Percentiles rank a stretch among this genome's conserved stretches.
These are phyloP conservation scores for Magnolia sinica DNA, from an alignment of 164 flowering plant genomes.

Conservation along the genomic window DNA sequence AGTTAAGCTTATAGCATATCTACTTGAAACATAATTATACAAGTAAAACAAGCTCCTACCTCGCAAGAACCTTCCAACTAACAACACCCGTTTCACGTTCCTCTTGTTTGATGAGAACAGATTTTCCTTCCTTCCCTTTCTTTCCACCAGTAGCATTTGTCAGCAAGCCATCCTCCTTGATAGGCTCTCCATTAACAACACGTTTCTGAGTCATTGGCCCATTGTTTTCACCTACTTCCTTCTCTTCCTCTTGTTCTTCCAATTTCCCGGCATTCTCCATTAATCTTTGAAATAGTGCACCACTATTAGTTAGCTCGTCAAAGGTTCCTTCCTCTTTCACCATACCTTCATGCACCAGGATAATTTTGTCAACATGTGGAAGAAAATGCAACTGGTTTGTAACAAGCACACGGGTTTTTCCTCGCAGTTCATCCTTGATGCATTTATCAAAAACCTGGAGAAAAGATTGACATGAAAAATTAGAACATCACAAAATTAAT, in stretches of 20 bases:
- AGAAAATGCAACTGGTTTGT: conserved; percentile 99
- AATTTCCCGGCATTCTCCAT: conserved; percentile 99
- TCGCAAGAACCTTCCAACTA: conserved; percentile 70
- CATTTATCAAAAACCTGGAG: conserved; percentile 91
- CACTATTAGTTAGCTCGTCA: conserved; percentile 79
- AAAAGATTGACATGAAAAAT: neutral
- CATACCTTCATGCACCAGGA: conserved; percentile 85
- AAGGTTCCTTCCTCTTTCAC: conserved; percentile 95
- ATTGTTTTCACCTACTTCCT: conserved; percentile 32
- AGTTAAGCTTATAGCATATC: neutral
- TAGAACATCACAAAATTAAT: conserved; percentile 1
- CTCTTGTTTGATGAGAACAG: conserved; percentile 88
- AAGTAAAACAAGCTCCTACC: conserved; percentile 37
- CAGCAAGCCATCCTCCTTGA: conserved; percentile 22
- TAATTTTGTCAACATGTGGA: conserved; percentile 85
- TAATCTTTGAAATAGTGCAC: conserved; percentile 64
- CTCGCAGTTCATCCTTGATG: conserved; percentile 73
- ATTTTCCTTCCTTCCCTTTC: conserved; percentile 65
- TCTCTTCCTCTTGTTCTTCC: conserved; percentile 89
- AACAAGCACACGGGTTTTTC: conserved; percentile 90
- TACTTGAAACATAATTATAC: neutral
- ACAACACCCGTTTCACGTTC: conserved; percentile 98
- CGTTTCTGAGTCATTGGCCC: conserved; percentile 36
- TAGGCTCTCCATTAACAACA: conserved; percentile 46
- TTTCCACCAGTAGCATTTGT: conserved; percentile 29